Evolutionary conservation across 1,284 basidiomycete genomes (phyloP).

Genomic region (Heterobasidion annosum): DNA sequence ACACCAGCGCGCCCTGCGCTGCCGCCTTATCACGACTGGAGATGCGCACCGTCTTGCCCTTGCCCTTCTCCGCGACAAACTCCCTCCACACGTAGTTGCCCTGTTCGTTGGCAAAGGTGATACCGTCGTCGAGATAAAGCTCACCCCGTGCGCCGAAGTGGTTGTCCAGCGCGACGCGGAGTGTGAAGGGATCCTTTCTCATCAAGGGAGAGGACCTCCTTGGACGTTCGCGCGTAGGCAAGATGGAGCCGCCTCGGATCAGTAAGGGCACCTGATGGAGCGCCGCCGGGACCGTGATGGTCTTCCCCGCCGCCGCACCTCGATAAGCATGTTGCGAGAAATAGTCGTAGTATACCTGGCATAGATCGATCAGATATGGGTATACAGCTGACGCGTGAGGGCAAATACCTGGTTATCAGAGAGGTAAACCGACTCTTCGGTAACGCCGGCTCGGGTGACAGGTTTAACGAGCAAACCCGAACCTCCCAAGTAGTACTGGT

Average conservation of each 20-base stretch:
- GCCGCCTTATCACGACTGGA: conserved; percentile 46
- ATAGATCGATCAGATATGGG: not conserved
- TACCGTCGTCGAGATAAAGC: conserved; percentile 94
- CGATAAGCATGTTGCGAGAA: conserved; percentile 65
- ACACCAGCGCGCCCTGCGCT: conserved; percentile 31
- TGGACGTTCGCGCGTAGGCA: conserved; percentile 82
- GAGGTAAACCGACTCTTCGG: conserved; percentile 74
- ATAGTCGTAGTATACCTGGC: conserved; percentile 91
- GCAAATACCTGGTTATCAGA: conserved; percentile 74
- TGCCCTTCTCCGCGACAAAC: conserved; percentile 49
- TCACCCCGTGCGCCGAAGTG: conserved; percentile 66
- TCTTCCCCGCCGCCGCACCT: conserved; percentile 51
- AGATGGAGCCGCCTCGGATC: conserved; percentile 87
- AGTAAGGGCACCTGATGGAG: conserved; percentile 81
- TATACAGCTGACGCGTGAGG: not conserved
- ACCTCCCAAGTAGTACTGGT: conserved; percentile 90
- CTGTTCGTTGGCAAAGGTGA: conserved; percentile 68
- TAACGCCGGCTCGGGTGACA: conserved; percentile 70
- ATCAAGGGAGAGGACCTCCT: conserved; percentile 83
- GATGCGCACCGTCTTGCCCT: conserved; percentile 36
- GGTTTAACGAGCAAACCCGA: conserved; percentile 92
- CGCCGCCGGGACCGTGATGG: conserved; percentile 68
- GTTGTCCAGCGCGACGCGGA: conserved; percentile 75
- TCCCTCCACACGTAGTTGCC: conserved; percentile 82
- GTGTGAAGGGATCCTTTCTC: conserved; percentile 90